These are phyloP conservation scores for Neonectria neomacrospora DNA, from an alignment of 2,329 filamentous ascomycete species.

Conservation along the genomic window DNA sequence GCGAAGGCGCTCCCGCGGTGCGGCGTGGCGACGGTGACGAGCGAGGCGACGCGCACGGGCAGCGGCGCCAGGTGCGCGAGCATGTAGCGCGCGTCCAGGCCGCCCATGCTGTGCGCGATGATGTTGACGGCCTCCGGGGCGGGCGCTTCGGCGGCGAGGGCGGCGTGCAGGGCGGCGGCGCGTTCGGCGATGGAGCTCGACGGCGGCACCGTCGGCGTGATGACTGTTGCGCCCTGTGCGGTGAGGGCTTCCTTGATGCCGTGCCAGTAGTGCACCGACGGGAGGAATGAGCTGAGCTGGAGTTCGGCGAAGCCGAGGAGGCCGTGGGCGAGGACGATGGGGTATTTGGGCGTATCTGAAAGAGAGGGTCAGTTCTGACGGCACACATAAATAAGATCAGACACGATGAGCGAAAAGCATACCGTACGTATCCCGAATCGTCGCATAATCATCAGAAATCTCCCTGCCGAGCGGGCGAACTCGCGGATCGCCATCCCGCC, in stretches of 20 bases:
- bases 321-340: constrained; percentile 73
- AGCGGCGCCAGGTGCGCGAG: constrained; percentile 64
- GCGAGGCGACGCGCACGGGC: constrained; percentile 59
- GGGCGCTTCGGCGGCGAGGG: constrained; percentile 60
- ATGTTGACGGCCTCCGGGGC: constrained; percentile 72
- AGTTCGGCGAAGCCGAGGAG: constrained; percentile 72
- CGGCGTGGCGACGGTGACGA: constrained; percentile 67
- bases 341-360: constrained; percentile 66
- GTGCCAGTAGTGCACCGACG: constrained; percentile 71
- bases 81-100: constrained; percentile 74
- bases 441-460: constrained; percentile 60
- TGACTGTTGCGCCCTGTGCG: constrained; percentile 64
- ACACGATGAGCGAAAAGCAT: constrained; percentile 17
- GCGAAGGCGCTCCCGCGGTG: constrained; percentile 67
- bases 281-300: constrained; percentile 61
- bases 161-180: constrained; percentile 65
- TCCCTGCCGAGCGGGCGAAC: constrained; percentile 54
- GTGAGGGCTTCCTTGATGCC: constrained; percentile 69
- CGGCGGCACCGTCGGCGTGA: constrained; percentile 70
- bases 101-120: constrained; percentile 76
- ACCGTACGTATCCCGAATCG: constrained; percentile 59
- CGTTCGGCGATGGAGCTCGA: constrained; percentile 70
- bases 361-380: constrained; percentile 15
- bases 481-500: constrained; percentile 51
- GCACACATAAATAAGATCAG: neutral